phyloP scores from a whole-genome alignment of 78 protist genomes.

The Cavenderia fasciculata region DNA sequence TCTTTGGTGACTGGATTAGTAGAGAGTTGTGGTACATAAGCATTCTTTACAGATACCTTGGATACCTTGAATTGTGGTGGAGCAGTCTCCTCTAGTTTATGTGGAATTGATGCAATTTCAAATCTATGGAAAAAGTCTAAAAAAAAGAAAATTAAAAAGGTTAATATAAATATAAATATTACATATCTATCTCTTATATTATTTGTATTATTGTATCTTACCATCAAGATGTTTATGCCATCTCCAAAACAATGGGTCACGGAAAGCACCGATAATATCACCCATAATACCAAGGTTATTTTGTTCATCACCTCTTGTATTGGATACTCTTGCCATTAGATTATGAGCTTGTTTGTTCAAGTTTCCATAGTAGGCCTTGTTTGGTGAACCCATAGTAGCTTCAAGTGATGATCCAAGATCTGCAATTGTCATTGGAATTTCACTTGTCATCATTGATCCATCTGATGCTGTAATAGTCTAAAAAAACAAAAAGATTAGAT shows the following conservation, averaged over 20 bases:
- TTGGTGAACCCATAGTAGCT: conserved; percentile 29
- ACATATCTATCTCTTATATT: too few relatives aligned
- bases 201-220: too few relatives aligned
- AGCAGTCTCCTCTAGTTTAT: neutral
- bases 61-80: neutral
- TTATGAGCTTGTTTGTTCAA: conserved; percentile 43
- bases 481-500: too few relatives aligned
- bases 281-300: conserved; percentile 26
- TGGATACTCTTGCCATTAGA: conserved; percentile 14
- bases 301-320: conserved; percentile 5
- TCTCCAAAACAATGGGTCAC: conserved; percentile 44
- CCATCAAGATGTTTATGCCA: conserved; percentile 36
- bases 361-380: conserved; percentile 26
- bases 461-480: neutral
- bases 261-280: conserved; percentile 36
- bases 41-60: neutral
- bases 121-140: conserved; percentile 47
- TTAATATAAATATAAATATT: too few relatives aligned
- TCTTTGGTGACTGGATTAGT: neutral
- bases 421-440: conserved; percentile 28
- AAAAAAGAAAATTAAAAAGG: too few relatives aligned
- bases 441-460: conserved; percentile 1
- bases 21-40: neutral
- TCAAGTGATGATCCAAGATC: conserved; percentile 25
- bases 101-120: neutral